Base-by-base conservation (phyloP, 176 grass and related monocot species). In the Eleusine coracana region DNA sequence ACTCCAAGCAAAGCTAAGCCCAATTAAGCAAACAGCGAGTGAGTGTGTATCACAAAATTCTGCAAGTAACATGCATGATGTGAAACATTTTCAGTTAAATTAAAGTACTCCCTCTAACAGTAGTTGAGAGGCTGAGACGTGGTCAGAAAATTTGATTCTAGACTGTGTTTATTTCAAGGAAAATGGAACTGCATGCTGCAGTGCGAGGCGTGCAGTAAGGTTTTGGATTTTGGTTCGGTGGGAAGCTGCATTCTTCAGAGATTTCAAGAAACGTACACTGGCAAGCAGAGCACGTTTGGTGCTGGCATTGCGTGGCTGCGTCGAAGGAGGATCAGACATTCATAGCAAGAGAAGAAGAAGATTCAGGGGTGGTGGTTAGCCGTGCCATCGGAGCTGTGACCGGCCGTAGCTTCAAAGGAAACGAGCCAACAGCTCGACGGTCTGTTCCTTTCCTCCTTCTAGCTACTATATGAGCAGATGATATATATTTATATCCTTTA, bases 321-420 rank as follows among this genome's bases (percentile, higher is more conserved):
- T 49, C 27, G 5, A 14, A 13, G 10, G 44, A 46, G 44, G 41
- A 46, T 20, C 21, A 8, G n/a, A 10, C 21, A 58, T 21, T 18
- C 54, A 58, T 58, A 20, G n/a, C n/a, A 59, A 7, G 58, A 61
- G 2, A 6, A 58, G 20, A 7, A 58, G 18, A 46, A 9, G 58
- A 61, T 63, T 63, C 60, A 63, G 60, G 60, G 37, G 39, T 10
- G 66, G 66, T 79, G 66, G 83, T 51, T 79, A 14, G 60, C 60
- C 10, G 20, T 59, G 58, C n/a, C 58, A 25, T 9, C 21, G n/a
- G 58, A 25, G 61, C 76, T 34, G 60, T 60, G 58, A 9, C 59
- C 21, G 81, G 71, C 85, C 86, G 79, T 87, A 61, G 86, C 86
- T 87, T 87, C 31, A 8, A 87, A 87, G 86, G 85, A 61, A 87